Percentiles rank a stretch among this genome's conserved stretches.
These are phyloP conservation scores for Sequoia sempervirens DNA, from an alignment of 75 land plant species.

Conservation along the genomic window DNA sequence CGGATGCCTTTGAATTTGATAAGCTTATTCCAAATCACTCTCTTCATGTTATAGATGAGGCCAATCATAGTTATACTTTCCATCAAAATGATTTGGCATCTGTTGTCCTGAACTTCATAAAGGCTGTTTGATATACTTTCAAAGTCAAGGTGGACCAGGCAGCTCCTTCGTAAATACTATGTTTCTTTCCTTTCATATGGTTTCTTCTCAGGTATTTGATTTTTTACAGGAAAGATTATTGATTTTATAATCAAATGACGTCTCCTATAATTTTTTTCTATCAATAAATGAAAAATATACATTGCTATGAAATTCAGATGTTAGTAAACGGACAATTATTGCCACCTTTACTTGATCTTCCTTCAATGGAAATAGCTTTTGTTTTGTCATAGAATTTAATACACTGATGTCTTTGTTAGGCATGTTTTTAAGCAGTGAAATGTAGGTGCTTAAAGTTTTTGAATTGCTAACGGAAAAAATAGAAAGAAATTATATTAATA, in stretches of 20 bases:
- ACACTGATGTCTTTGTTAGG: not conserved
- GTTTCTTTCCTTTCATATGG: not conserved
- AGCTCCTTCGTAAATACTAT: not conserved
- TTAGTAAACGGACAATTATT: not conserved
- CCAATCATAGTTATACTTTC: constrained; percentile 58
- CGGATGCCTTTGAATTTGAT: constrained; percentile 70
- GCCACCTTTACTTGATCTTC: not conserved
- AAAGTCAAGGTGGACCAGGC: not conserved
- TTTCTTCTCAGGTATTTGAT: not conserved
- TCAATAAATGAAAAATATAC: not conserved
- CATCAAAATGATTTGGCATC: constrained; percentile 51
- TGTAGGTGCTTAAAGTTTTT: not conserved
- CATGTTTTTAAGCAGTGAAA: not conserved
- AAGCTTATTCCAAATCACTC: constrained; percentile 73
- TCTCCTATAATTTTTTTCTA: not conserved
- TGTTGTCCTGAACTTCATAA: constrained; percentile 49
- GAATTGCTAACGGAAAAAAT: not conserved
- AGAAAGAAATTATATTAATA: not conserved
- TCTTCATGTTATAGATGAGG: constrained; percentile 62
- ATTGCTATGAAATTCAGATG: not conserved
- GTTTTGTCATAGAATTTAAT: not conserved
- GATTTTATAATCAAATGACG: not conserved
- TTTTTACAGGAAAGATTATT: not conserved
- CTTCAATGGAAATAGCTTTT: not conserved
- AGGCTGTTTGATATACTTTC: constrained; percentile 8